phyloP scores from a whole-genome alignment of 768 basidiomycete species.

The Amanita pallidorosea region DNA sequence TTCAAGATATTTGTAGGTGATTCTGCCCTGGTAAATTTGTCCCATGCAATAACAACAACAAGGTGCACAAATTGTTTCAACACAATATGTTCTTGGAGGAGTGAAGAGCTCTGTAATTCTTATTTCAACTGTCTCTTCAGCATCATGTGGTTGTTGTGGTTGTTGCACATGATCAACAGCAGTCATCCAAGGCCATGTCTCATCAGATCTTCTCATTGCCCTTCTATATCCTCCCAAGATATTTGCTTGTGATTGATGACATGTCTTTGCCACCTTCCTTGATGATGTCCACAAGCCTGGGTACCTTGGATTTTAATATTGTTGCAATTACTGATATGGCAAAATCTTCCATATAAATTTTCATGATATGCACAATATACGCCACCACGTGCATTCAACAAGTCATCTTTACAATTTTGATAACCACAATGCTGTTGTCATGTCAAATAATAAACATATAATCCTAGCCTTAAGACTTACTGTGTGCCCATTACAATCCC shows the following conservation, averaged over 20 bases:
- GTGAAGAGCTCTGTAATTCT: constrained; percentile 11
- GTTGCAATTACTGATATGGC: constrained; percentile 9
- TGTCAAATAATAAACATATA: too few relatives aligned
- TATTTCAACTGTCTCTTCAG: constrained; percentile 4
- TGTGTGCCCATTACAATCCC: too few relatives aligned
- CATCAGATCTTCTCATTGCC: constrained; percentile 6
- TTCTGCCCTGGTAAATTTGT: constrained; percentile 12
- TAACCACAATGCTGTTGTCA: too few relatives aligned
- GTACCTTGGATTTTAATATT: constrained; percentile 8
- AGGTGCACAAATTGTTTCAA: constrained; percentile 18
- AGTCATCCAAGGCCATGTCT: too few relatives aligned
- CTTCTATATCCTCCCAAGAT: neutral
- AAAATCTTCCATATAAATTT: too few relatives aligned
- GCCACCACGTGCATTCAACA: too few relatives aligned
- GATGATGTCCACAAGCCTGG: constrained; percentile 11
- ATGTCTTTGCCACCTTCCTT: constrained; percentile 9
- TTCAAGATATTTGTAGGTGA: too few relatives aligned
- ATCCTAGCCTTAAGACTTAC: too few relatives aligned
- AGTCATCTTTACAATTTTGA: too few relatives aligned
- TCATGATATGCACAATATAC: too few relatives aligned
- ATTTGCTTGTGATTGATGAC: neutral
- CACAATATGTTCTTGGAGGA: constrained; percentile 14
- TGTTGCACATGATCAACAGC: constrained; percentile 2
- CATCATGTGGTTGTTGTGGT: constrained; percentile 11
- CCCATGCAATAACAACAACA: constrained; percentile 5